A percentile compares a stretch with the other conserved stretches of the same genome.
Conservation (phyloP, 78 protist genomes). For the Speleostelium caveatum region DNA sequence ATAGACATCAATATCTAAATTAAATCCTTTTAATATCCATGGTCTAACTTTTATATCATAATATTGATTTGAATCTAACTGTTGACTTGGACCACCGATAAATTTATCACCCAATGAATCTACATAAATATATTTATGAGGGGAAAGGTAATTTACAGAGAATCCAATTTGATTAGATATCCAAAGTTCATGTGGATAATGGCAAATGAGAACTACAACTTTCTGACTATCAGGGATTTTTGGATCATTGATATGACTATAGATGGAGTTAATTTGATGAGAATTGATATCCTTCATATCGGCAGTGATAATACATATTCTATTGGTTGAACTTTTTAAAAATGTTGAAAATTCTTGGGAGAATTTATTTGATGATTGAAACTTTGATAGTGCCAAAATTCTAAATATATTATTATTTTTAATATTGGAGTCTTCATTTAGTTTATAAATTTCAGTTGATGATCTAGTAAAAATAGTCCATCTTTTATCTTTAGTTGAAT, state of each 20-base stretch:
- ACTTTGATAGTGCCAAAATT: neutral
- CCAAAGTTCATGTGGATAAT: slow-evolving; percentile 20
- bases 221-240: neutral
- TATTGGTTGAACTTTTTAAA: too few species aligned
- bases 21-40: slow-evolving; percentile 46
- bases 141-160: slow-evolving; percentile 8
- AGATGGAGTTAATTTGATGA: slow-evolving; percentile 17
- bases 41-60: slow-evolving; percentile 16
- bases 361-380: neutral
- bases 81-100: neutral
- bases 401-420: slow-evolving; percentile 8
- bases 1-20: slow-evolving; percentile 16
- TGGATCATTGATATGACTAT: neutral
- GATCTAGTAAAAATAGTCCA: slow-evolving; percentile 59
- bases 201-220: neutral
- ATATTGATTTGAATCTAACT: neutral
- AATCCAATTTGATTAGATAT: slow-evolving; percentile 28
- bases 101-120: slow-evolving; percentile 48
- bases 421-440: slow-evolving; percentile 58
- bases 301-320: neutral
- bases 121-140: slow-evolving; percentile 28
- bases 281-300: slow-evolving; percentile 22
- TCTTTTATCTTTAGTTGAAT: neutral
- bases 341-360: neutral
- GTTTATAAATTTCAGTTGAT: slow-evolving; percentile 16